These are phyloP conservation scores for Neodidymelliopsis sp. DNA, from an alignment of 2,329 filamentous ascomycete genomes.

Conservation along the genomic window DNA sequence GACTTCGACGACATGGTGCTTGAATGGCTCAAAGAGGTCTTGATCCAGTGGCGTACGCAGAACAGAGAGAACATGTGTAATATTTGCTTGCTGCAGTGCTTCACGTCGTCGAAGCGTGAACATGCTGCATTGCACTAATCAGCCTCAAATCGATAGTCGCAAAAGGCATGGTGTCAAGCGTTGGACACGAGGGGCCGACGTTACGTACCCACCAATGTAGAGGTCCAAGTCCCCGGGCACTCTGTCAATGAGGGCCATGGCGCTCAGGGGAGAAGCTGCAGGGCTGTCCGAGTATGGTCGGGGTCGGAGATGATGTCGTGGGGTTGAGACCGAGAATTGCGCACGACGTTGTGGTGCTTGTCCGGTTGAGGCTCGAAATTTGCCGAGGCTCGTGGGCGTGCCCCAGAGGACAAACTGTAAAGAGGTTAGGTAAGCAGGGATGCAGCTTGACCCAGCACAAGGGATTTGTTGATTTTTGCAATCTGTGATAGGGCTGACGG, in stretches of 20 bases:
- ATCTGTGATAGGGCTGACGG: conserved; percentile 17
- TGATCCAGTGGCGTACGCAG: conserved; percentile 67
- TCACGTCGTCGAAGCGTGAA: conserved; percentile 78
- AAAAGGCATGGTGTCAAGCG: conserved; percentile 21
- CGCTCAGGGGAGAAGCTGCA: conserved; percentile 16
- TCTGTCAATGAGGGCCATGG: conserved; percentile 69
- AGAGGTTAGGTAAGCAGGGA: conserved; percentile 23
- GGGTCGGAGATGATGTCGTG: conserved; percentile 31
- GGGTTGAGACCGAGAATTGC: conserved; percentile 20
- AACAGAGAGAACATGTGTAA: conserved; percentile 92
- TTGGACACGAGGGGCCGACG: conserved; percentile 23
- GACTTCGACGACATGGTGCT: conserved; percentile 81
- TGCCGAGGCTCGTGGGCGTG: conserved; percentile 29
- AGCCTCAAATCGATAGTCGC: conserved; percentile 28
- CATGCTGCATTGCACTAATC: conserved; percentile 63
- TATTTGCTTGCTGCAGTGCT: conserved; percentile 73
- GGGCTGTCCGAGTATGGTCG: conserved; percentile 23
- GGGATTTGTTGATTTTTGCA: conserved; percentile 4
- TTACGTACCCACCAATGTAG: conserved; percentile 78
- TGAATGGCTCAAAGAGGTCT: conserved; percentile 66
- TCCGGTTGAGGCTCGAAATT: conserved; percentile 28
- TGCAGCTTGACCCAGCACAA: conserved; percentile 13
- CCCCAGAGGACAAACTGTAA: conserved; percentile 16
- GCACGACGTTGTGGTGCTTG: conserved; percentile 25
- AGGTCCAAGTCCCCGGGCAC: conserved; percentile 74